Evolutionary conservation across 768 basidiomycete species (phyloP).

Genomic region (Leccinum uliginosum): DNA sequence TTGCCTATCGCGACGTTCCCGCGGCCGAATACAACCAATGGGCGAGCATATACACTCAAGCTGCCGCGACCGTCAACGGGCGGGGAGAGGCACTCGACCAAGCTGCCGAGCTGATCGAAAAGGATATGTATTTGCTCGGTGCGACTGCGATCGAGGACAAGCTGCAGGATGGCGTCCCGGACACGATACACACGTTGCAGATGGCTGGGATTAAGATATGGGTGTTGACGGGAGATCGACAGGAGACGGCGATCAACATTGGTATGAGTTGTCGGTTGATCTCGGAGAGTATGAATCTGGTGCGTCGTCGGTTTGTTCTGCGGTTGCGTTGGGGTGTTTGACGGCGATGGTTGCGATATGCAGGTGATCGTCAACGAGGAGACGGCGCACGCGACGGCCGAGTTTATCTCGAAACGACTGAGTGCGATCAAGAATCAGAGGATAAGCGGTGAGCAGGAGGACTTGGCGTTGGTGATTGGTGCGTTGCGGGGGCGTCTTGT

Average conservation of each 20-base stretch:
- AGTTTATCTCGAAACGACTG: constrained; percentile 84
- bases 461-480: constrained; percentile 94
- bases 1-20: constrained; percentile 90
- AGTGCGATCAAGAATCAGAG: constrained; percentile 92
- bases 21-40: constrained; percentile 89
- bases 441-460: constrained; percentile 88
- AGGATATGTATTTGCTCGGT: constrained; percentile 86
- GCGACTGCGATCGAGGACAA: constrained; percentile 99
- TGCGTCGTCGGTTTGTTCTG: constrained; percentile 24
- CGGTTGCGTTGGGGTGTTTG: not conserved
- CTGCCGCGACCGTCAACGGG: constrained; percentile 92
- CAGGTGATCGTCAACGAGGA: constrained; percentile 95
- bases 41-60: constrained; percentile 83
- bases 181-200: constrained; percentile 95
- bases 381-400: constrained; percentile 71
- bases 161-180: constrained; percentile 96
- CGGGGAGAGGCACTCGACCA: constrained; percentile 92
- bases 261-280: constrained; percentile 97
- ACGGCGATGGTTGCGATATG: not conserved
- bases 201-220: constrained; percentile 99
- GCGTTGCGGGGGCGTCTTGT: constrained; percentile 14
- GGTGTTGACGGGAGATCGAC: constrained; percentile 97
- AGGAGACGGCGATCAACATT: constrained; percentile 99
- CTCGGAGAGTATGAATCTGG: constrained; percentile 97
- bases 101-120: constrained; percentile 94